Evolutionary conservation across 371 early-diverging fungal species (phyloP), one percentile per base, ranked within the genome.

Genomic region (Rhizomucor pusillus): DNA sequence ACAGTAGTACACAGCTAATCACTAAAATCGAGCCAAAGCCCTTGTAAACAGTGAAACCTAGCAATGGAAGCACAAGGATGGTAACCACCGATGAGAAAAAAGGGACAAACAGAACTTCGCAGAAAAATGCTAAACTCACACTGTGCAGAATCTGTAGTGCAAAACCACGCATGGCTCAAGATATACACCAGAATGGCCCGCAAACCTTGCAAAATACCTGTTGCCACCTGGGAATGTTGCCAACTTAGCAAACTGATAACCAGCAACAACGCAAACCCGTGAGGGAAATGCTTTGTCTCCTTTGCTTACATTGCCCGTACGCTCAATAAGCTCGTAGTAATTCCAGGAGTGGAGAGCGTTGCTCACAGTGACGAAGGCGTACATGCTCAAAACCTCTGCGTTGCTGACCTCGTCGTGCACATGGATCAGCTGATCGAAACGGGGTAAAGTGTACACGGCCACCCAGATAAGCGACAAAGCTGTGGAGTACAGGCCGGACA

Each of bases 181-280:
- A 70, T 77, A 73, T 89, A 88, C 3, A 87, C 87, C 18, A 83
- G 47, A 5, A 89, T 86, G 1, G 89, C 87, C 14, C 88, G 68
- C 16, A 87, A 50, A 0, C 84, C 85, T 66, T 87, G 84, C 47
- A 87, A 54, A 41, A 86, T 80, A 16, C 89, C 86, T 13, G 79
- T 79, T 0, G 85, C 83, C 13, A 85, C 78, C 67, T 76, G 66
- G n/a, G 65, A 37, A 77, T 13, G 16, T 29, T 29, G 29, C 7
- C 29, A 29, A 29, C 29, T 29, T 29, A 29, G 3, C 29, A 29
- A 3, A 7, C 29, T 29, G 7, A 29, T 29, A 29, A 29, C 29
- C 29, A n/a, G 29, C 29, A 29, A 29, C 3, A 29, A 29, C 7
- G 29, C n/a, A n/a, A n/a, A n/a, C n/a, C n/a, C n/a, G n/a, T n/a